These are phyloP conservation scores for Neurospora tetraspora DNA, from an alignment of 495 filamentous ascomycete species.

Conservation along the genomic window DNA sequence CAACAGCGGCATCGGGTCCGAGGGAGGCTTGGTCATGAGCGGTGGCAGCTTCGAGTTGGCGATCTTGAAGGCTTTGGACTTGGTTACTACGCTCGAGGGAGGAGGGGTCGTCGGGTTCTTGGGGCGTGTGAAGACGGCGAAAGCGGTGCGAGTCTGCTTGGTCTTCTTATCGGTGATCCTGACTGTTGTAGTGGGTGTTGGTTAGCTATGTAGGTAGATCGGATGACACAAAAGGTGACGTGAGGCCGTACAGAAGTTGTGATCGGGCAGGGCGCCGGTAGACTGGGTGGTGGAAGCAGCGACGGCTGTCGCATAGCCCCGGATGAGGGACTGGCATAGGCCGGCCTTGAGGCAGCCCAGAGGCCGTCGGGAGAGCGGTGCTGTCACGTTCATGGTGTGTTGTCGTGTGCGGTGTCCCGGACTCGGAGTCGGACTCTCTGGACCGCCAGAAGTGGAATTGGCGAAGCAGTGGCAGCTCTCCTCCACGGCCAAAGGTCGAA, in stretches of 20 bases:
- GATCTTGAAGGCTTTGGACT: constrained; percentile 13
- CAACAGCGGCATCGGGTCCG: constrained; percentile 53
- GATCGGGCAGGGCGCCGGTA: constrained; percentile 18
- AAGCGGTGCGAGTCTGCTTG: constrained; percentile 25
- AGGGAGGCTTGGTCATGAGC: constrained; percentile 27
- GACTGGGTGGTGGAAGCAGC: constrained; percentile 6
- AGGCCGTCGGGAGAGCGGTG: constrained; percentile 47
- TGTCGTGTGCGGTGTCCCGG: constrained; percentile 7
- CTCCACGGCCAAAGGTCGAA: not conserved
- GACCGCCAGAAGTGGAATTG: constrained; percentile 1
- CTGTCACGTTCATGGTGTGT: constrained; percentile 45
- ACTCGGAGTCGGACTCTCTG: not conserved
- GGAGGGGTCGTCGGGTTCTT: constrained; percentile 6
- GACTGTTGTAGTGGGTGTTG: constrained; percentile 1
- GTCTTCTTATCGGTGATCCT: constrained; percentile 16
- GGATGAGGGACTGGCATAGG: constrained; percentile 26
- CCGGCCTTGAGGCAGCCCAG: constrained; percentile 57
- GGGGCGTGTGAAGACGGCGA: constrained; percentile 39
- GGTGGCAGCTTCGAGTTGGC: constrained; percentile 3
- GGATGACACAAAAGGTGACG: not conserved
- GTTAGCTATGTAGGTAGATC: not conserved
- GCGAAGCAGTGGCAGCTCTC: not conserved
- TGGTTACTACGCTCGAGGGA: not conserved
- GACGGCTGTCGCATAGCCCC: constrained; percentile 18
- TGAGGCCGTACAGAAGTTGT: constrained; percentile 22